Percentiles rank a stretch among this genome's conserved stretches.
phyloP scores from a whole-genome alignment of 371 early-diverging fungal species.

The Rhizopus arrhizus region DNA sequence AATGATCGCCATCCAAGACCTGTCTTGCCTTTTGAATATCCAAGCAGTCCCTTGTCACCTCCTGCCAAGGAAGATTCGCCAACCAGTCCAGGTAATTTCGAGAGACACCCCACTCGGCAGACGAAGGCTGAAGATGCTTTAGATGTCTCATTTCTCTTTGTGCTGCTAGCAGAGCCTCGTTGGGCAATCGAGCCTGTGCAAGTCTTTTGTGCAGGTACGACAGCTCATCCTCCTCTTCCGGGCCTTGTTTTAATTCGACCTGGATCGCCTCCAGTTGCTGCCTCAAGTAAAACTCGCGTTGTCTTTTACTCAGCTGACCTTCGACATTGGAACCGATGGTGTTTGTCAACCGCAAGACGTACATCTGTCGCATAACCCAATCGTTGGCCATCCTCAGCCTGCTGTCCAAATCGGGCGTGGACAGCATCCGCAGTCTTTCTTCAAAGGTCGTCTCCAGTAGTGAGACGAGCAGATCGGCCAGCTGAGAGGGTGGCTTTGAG shows the following conservation, averaged over 20 bases:
- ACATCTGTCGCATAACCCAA: conserved; percentile 69
- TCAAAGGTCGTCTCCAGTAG: conserved; percentile 71
- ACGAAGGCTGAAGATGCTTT: conserved; percentile 71
- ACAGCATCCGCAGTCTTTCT: conserved; percentile 68
- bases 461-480: conserved; percentile 74
- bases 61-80: conserved; percentile 76
- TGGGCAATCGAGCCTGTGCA: conserved; percentile 62
- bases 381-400: conserved; percentile 59
- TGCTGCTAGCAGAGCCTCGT: conserved; percentile 64
- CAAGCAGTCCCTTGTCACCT: conserved; percentile 38
- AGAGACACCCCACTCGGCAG: conserved; percentile 78
- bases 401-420: conserved; percentile 56
- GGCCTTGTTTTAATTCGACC: conserved; percentile 52
- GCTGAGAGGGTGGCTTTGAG: conserved; percentile 56
- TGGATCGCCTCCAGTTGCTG: conserved; percentile 60
- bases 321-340: conserved; percentile 75
- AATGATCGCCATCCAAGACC: conserved; percentile 80
- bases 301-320: conserved; percentile 73
- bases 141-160: conserved; percentile 72
- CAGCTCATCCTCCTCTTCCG: conserved; percentile 61
- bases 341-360: conserved; percentile 75
- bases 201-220: conserved; percentile 57
- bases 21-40: conserved; percentile 68
- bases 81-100: conserved; percentile 77
- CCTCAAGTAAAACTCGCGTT: conserved; percentile 78